phyloP scores from a whole-genome alignment of 352 stramenopile genomes.

The Poterioochromonas sp. region DNA sequence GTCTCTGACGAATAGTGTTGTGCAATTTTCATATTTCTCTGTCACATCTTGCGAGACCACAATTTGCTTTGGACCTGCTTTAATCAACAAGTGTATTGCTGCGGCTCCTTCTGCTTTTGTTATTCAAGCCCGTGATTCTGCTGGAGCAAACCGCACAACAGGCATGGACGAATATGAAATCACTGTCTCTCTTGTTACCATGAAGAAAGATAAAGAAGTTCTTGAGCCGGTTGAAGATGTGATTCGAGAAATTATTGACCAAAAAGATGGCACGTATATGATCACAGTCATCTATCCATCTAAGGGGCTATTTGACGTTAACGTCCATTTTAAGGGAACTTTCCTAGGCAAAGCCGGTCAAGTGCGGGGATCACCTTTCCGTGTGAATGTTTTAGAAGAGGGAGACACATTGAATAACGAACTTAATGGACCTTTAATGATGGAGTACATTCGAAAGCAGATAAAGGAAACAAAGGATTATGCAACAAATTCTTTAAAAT shows the following conservation, averaged over 20 bases:
- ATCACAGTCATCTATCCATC: conserved; percentile 71
- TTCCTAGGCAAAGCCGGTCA: conserved; percentile 81
- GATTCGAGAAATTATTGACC: conserved; percentile 53
- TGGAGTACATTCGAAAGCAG: conserved; percentile 45
- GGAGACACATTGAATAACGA: conserved; percentile 49
- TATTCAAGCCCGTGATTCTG: conserved; percentile 59
- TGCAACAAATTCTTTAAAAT: conserved; percentile 47
- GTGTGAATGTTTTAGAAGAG: conserved; percentile 38
- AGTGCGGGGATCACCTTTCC: conserved; percentile 84
- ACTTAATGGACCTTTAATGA: conserved; percentile 49
- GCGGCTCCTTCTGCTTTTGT: conserved; percentile 69
- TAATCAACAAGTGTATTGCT: conserved; percentile 67
- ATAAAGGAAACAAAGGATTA: conserved; percentile 53
- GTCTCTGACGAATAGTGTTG: conserved; percentile 80
- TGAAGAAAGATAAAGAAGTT: conserved; percentile 46
- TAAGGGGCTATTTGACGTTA: conserved; percentile 69
- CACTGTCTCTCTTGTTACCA: conserved; percentile 48
- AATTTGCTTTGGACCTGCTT: conserved; percentile 82
- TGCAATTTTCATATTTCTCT: conserved; percentile 84
- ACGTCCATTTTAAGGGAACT: conserved; percentile 78
- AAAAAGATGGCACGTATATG: conserved; percentile 83
- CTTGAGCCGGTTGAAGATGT: conserved; percentile 30
- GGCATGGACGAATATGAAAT: conserved; percentile 88
- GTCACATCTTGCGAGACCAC: conserved; percentile 78
- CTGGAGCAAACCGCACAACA: conserved; percentile 59